Conservation (phyloP, 345 rosid genomes). For the Litchi chinensis region DNA sequence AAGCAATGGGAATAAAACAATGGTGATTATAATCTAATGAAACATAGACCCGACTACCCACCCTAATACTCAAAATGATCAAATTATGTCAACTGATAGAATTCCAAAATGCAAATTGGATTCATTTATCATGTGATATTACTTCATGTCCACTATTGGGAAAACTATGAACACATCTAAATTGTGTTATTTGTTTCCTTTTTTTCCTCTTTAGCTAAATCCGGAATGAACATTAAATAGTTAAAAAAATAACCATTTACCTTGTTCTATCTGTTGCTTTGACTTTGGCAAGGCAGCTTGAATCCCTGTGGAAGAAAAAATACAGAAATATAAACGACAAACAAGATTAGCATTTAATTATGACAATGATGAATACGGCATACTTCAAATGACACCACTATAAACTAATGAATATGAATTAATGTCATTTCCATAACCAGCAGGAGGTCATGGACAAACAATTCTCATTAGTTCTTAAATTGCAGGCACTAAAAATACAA, state of each 20-base stretch:
- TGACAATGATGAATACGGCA: background rate
- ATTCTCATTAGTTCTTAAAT: too few relatives aligned
- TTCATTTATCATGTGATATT: background rate
- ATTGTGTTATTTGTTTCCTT: too few relatives aligned
- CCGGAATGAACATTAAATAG: background rate
- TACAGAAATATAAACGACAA: background rate
- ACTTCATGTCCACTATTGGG: too few relatives aligned
- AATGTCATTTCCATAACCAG: background rate
- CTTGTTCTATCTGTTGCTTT: conserved; percentile 13
- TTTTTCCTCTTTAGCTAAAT: background rate
- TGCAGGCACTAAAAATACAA: too few relatives aligned
- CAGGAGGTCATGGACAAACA: too few relatives aligned
- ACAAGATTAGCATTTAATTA: background rate
- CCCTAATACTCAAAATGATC: background rate
- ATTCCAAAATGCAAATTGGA: background rate
- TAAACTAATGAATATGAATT: background rate
- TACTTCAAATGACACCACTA: conserved; percentile 1
- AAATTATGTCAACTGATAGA: background rate
- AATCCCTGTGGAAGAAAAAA: conserved; percentile 10
- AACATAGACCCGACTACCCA: too few relatives aligned
- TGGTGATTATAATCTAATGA: too few relatives aligned
- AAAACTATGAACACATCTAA: too few relatives aligned
- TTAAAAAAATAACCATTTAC: conserved; percentile 17
- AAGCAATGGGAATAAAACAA: too few relatives aligned
- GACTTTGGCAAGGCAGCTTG: conserved; percentile 13